Percentiles rank a stretch among this genome's conserved stretches.
Evolutionary conservation across 305 asterid genomes (phyloP).

Genomic region (Ilex paraguariensis): DNA sequence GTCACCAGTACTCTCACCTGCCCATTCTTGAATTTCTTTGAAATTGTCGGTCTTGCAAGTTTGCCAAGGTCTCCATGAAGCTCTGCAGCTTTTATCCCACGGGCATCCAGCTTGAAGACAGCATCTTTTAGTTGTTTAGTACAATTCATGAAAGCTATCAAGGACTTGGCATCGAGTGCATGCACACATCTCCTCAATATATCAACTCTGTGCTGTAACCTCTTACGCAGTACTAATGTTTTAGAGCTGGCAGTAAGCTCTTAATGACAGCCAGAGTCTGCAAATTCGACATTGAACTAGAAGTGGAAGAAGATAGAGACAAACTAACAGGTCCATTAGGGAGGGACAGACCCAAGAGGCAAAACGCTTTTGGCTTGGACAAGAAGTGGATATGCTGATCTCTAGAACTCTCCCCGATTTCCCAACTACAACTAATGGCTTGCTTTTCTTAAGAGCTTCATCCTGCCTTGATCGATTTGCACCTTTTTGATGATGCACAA

Average conservation of each 20-base stretch:
- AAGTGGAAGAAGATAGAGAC: conserved; percentile 34
- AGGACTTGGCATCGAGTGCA: conserved; percentile 76
- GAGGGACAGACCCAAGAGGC: conserved; percentile 51
- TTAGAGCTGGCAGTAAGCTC: conserved; percentile 80
- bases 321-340: conserved; percentile 31
- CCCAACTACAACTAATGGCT: conserved; percentile 80
- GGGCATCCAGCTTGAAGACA: conserved; percentile 81
- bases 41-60: conserved; percentile 65
- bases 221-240: conserved; percentile 64
- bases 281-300: conserved; percentile 22
- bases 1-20: conserved; percentile 77
- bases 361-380: conserved; percentile 65
- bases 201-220: conserved; percentile 89
- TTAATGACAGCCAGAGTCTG: conserved; percentile 44
- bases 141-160: conserved; percentile 88
- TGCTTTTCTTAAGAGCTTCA: conserved; percentile 87
- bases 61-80: conserved; percentile 85
- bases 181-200: conserved; percentile 70
- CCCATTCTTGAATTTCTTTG: conserved; percentile 68
- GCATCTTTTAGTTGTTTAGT: conserved; percentile 80
- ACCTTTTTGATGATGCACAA: conserved; percentile 76
- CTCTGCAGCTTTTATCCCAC: conserved; percentile 81
- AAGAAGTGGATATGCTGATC: conserved; percentile 88
- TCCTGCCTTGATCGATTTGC: conserved; percentile 91
- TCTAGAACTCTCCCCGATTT: conserved; percentile 93